These are phyloP conservation scores for Trichoderma oligosporum DNA, from an alignment of 2,329 filamentous ascomycete genomes.

Conservation along the genomic window DNA sequence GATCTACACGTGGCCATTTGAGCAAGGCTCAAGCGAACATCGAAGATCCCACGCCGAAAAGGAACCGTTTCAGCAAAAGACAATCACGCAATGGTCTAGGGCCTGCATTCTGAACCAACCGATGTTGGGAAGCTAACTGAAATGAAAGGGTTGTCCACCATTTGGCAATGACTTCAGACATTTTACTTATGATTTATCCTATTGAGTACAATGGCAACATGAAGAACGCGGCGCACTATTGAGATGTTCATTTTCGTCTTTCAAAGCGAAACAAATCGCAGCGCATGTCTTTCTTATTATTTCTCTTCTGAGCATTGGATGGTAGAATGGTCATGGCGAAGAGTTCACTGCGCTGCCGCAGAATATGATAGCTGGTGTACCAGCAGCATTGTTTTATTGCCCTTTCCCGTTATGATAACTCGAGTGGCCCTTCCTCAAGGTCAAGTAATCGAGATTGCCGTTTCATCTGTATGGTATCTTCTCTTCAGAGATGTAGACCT, in stretches of 20 bases:
- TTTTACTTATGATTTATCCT: constrained; percentile 9
- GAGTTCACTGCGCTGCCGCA: constrained; percentile 14
- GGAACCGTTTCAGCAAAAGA: constrained; percentile 79
- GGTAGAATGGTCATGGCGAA: constrained; percentile 14
- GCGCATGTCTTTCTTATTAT: constrained; percentile 15
- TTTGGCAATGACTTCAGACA: constrained; percentile 5
- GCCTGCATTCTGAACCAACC: constrained; percentile 14
- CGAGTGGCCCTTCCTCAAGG: neutral
- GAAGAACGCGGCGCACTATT: constrained; percentile 12
- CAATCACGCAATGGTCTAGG: constrained; percentile 77
- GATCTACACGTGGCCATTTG: constrained; percentile 53
- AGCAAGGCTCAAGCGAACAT: constrained; percentile 56
- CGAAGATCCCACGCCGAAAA: constrained; percentile 51
- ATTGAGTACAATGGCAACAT: constrained; percentile 10
- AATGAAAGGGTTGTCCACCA: neutral
- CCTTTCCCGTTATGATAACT: constrained; percentile 1
- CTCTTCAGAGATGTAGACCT: neutral
- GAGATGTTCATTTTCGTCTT: constrained; percentile 10
- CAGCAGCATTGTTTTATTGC: constrained; percentile 6
- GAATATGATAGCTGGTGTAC: constrained; percentile 15
- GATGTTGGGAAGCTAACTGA: neutral
- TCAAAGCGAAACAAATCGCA: constrained; percentile 12
- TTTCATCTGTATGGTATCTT: neutral
- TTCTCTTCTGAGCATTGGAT: constrained; percentile 17
- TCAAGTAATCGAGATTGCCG: neutral